Base-by-base conservation (phyloP, 2,329 filamentous ascomycete genomes). In the Fusarium chuoi region DNA sequence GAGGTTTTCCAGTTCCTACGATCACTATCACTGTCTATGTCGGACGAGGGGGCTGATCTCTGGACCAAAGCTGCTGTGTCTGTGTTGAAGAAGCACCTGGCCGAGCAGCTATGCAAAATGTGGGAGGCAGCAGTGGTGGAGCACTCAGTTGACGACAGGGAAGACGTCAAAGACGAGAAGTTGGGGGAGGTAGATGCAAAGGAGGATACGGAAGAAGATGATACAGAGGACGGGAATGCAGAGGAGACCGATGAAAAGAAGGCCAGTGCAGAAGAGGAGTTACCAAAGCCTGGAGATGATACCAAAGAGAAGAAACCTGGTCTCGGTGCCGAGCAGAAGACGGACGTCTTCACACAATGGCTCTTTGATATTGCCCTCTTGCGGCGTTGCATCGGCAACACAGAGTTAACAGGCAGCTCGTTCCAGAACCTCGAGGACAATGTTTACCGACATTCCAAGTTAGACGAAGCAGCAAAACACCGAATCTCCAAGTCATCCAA, bases 1-100 rank as follows among this genome's bases (percentile, higher is more conserved):
- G 87, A 87, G 26, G 85, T 90, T 1, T 97, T 97, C 79, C 89
- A 88, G 68, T 91, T 97, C 62, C 78, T 98, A 55, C 89, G 90
- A 30, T 86, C 86, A 49, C 79, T 97, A 35, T 89, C 89, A 9
- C 83, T 84, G 52, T 85, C 87, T 10, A 97, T 98, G 94, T 88
- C 88, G 7, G 84, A 87, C 18, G 85, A 88, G 7, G 95, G 95
- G 0, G 85, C 89, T 51, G 96, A 98, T 80, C 82, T 98, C 6
- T 98, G 95, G 95, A 95, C 92, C 60, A 87, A 89, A 6, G 85
- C 86, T 5, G 93, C 93, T 1, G 88, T 95, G 4, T 76, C 77
- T 2, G 84, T 85, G 2, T 78, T 97, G 71, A 96, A 94, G 82
- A 79, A 77, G n/a, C 80, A 85, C 51, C 78, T 94, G 11, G 80